These are phyloP conservation scores for Umbelopsis vinacea DNA, from an alignment of 192 early-diverging fungal genomes.

Conservation along the genomic window DNA sequence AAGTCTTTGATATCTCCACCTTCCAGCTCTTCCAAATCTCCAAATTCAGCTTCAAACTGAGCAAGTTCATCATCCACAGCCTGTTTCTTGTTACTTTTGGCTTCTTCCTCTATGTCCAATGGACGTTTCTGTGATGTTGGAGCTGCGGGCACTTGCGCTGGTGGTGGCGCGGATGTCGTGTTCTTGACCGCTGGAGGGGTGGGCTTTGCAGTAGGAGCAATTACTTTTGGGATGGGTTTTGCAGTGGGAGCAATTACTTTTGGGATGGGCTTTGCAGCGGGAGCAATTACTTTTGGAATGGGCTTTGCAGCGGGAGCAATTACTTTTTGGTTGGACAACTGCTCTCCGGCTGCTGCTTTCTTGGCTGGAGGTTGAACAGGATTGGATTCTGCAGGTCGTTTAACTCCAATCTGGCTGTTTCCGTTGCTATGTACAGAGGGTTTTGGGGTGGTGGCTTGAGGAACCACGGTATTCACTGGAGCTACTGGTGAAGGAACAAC, in stretches of 20 bases:
- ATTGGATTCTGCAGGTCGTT: slow-evolving; percentile 9
- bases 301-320: too few relatives aligned
- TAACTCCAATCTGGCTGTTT: not conserved
- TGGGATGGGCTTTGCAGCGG: not conserved
- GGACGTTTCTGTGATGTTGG: not conserved
- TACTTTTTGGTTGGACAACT: not conserved
- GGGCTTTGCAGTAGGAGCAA: not conserved
- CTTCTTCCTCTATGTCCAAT: not conserved
- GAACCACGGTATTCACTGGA: not conserved
- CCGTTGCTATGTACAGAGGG: not conserved
- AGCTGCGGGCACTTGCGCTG: not conserved
- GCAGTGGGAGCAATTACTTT: too few relatives aligned
- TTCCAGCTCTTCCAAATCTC: slow-evolving; percentile 7
- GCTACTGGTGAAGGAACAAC: not conserved
- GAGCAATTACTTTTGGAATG: too few relatives aligned
- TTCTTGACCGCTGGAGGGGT: not conserved
- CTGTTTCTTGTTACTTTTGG: not conserved
- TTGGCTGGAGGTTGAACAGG: not conserved
- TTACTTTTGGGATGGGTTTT: too few relatives aligned
- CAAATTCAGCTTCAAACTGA: slow-evolving; percentile 15
- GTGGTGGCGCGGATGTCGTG: not conserved
- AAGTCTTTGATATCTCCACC: slow-evolving; percentile 14
- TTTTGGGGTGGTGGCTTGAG: not conserved
- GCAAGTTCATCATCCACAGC: slow-evolving; percentile 8
- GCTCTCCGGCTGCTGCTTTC: not conserved